Evolutionary conservation across 1,284 basidiomycete species (phyloP), one percentile per base, ranked within the genome.

Genomic region (Ceratobasidium sp.): DNA sequence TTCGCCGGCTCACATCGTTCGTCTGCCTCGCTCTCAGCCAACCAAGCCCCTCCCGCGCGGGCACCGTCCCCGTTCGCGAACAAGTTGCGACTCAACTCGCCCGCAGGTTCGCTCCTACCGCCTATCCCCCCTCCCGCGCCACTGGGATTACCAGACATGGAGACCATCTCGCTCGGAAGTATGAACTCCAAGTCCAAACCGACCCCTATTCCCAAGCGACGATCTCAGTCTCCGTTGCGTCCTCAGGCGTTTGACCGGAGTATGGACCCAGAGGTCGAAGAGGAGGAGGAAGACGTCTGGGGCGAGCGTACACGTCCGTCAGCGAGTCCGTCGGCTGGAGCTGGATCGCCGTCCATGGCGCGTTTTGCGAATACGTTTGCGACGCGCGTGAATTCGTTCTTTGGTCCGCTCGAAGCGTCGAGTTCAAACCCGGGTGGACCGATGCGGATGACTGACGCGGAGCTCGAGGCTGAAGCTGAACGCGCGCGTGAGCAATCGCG

Each of bases 391-490:
- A 90, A 90, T 51, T 89, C 89, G 12, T 86, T 94, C 76, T 89
- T 94, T 79, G 89, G 87, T 64, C 87, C 85, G 68, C 86, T 88
- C 70, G 83, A 84, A 55, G 64, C 15, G 7, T 28, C 49, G 28
- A 86, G 87, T 58, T 87, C 89, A 2, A 85, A 86, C 1, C 83
- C 66, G 23, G 82, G 39, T 4, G 46, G 46, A 20, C 44, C 6
- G 7, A 39, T 6, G 20, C 83, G 26, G 86, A 77, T 76, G 78
- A 90, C 91, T 1, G 93, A 94, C 82, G 92, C 91, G 0, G 92
- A 95, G 82, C 84, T 95, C 12, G 93, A 94, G 84, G 93, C 92
- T 4, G 92, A 94, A 79, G 93, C 93, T 12, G 89, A 92, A 79
- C 86, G 89, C 46, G 93, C 94, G 83, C 89, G 93, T 60, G 94